Percentiles rank a stretch among this genome's conserved stretches.
These are phyloP conservation scores for Aquilaria sinensis DNA, from an alignment of 345 rosid genomes.

Conservation along the genomic window DNA sequence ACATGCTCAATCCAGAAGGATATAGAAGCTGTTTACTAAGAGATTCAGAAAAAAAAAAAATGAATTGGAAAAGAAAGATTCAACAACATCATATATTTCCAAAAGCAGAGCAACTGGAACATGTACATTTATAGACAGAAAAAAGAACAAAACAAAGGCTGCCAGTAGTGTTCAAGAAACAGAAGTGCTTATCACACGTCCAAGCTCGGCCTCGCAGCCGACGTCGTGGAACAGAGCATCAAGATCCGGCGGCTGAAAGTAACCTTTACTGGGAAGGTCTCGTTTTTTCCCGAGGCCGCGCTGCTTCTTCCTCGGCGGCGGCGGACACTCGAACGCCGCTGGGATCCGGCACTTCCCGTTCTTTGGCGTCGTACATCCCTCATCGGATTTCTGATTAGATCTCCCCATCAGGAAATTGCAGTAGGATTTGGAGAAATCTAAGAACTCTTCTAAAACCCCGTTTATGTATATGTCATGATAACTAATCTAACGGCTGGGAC, in stretches of 20 bases:
- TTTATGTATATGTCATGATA: not conserved
- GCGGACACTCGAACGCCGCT: conserved; percentile 41
- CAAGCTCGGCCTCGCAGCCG: conserved; percentile 40
- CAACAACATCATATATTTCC: too few relatives aligned
- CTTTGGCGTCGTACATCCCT: conserved; percentile 60
- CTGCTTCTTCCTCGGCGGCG: conserved; percentile 54
- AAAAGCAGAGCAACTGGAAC: too few relatives aligned
- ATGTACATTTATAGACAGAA: too few relatives aligned
- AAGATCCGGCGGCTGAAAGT: conserved; percentile 68
- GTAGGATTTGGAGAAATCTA: not conserved
- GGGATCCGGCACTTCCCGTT: conserved; percentile 42
- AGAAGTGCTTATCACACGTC: not conserved
- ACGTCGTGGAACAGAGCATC: conserved; percentile 34
- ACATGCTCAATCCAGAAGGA: too few relatives aligned
- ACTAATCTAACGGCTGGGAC: conserved; percentile 13
- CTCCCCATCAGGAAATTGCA: conserved; percentile 18
- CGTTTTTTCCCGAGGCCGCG: conserved; percentile 22
- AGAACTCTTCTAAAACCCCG: too few relatives aligned
- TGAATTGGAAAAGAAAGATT: too few relatives aligned
- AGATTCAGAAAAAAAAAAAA: too few relatives aligned
- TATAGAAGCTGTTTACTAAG: too few relatives aligned
- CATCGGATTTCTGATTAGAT: conserved; percentile 19
- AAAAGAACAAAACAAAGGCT: too few relatives aligned
- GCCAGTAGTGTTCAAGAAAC: too few relatives aligned
- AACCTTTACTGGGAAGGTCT: conserved; percentile 57